These are phyloP conservation scores for Heterobasidion occidentale DNA, from an alignment of 1,284 basidiomycete genomes.

Conservation along the genomic window DNA sequence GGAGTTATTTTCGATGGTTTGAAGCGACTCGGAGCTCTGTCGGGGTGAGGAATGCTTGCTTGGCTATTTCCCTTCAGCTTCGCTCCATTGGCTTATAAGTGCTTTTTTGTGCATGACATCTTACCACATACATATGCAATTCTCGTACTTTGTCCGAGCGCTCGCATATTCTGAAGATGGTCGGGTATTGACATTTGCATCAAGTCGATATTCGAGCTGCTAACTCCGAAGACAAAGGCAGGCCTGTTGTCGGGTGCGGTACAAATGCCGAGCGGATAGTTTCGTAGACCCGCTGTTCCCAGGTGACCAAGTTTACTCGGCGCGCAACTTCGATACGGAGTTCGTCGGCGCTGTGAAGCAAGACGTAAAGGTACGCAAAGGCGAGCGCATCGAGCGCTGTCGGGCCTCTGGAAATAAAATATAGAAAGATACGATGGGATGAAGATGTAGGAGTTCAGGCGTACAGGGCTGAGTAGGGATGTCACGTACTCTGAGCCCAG, in stretches of 20 bases:
- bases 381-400: slow-evolving; percentile 72
- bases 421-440: neutral
- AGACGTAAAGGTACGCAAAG: slow-evolving; percentile 69
- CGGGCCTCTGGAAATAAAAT: slow-evolving; percentile 38
- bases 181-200: neutral
- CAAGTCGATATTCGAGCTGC: neutral
- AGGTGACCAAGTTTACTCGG: slow-evolving; percentile 65
- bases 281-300: slow-evolving; percentile 63
- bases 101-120: too few species aligned
- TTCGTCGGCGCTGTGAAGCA: slow-evolving; percentile 47
- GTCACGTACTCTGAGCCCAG: slow-evolving; percentile 57
- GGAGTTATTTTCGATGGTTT: neutral
- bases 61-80: too few species aligned
- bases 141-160: too few species aligned
- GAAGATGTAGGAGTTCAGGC: neutral
- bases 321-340: slow-evolving; percentile 56
- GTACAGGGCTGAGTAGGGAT: neutral
- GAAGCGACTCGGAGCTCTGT: neutral
- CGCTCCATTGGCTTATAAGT: too few species aligned
- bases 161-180: neutral
- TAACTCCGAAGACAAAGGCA: neutral
- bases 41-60: neutral
- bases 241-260: neutral
- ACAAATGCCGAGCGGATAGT: slow-evolving; percentile 43
- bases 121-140: too few species aligned